These are phyloP conservation scores for Rutstroemia sp. DNA, from an alignment of 2,329 filamentous ascomycete genomes.

Conservation along the genomic window DNA sequence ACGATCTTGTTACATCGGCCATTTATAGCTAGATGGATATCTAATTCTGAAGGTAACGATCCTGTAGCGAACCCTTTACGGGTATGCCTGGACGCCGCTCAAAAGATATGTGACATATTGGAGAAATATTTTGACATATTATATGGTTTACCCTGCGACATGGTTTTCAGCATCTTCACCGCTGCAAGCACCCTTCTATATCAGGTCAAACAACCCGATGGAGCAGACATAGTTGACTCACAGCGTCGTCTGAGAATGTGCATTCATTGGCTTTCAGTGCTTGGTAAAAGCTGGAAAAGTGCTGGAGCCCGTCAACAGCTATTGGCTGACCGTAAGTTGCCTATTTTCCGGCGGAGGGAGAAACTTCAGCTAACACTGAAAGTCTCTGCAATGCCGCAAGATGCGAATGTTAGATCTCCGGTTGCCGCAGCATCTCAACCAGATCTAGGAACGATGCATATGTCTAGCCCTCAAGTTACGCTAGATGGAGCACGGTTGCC, in stretches of 20 bases:
- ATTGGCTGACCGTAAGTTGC: conserved; percentile 23
- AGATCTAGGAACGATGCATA: not conserved
- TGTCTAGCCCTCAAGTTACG: conserved; percentile 1
- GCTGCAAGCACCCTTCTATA: conserved; percentile 25
- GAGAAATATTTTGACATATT: conserved; percentile 26
- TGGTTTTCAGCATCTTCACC: conserved; percentile 27
- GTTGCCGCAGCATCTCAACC: not conserved
- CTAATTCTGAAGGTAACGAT: conserved; percentile 10
- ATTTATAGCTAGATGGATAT: conserved; percentile 23
- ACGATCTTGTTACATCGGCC: conserved; percentile 27
- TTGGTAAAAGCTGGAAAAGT: conserved; percentile 28
- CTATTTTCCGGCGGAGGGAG: conserved; percentile 15
- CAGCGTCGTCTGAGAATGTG: conserved; percentile 22
- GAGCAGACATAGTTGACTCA: conserved; percentile 12
- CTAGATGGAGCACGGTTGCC: not conserved
- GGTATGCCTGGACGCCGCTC: conserved; percentile 24
- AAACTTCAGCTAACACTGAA: not conserved
- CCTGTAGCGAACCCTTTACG: conserved; percentile 14
- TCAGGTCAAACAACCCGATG: conserved; percentile 16
- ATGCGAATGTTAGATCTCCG: conserved; percentile 1
- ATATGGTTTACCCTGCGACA: conserved; percentile 26
- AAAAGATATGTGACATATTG: conserved; percentile 24
- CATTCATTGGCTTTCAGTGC: conserved; percentile 26
- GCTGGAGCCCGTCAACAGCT: conserved; percentile 25
- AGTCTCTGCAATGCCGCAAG: conserved; percentile 7